Conservation (phyloP, 139 green algal species). For the Desmodesmus armatus region DNA sequence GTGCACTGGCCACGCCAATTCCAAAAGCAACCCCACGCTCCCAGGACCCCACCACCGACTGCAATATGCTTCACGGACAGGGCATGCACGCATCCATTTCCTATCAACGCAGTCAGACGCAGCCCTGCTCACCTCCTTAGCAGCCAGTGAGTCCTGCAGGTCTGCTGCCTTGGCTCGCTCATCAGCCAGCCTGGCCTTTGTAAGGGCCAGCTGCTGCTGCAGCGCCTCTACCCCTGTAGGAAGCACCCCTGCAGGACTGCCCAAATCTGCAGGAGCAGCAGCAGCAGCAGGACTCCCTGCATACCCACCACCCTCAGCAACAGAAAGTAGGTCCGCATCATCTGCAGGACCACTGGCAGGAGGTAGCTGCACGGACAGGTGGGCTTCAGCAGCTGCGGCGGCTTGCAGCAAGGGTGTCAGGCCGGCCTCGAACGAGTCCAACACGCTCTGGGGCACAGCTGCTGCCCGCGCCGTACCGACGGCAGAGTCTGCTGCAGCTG, state of each 20-base stretch:
- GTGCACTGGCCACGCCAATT: no score
- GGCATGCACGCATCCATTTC: no score
- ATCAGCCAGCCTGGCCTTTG: neutral
- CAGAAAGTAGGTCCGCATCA: no score
- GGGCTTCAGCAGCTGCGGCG: conserved; percentile 25
- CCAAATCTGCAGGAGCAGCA: conserved; percentile 26
- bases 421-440: neutral
- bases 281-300: conserved; percentile 1
- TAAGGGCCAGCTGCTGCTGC: neutral
- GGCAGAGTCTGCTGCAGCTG: neutral
- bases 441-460: neutral
- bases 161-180: conserved; percentile 1
- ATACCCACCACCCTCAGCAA: neutral
- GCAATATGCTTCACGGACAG: no score
- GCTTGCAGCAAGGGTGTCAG: neutral
- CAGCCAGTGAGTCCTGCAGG: conserved; percentile 31
- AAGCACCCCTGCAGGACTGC: no score
- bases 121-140: conserved; percentile 26
- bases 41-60: no score
- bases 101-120: neutral
- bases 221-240: neutral
- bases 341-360: neutral
- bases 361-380: neutral
- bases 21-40: no score
- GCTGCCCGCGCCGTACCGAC: neutral